phyloP scores from a whole-genome alignment of 2,329 filamentous ascomycete species.

The Colletotrichum abscissum region DNA sequence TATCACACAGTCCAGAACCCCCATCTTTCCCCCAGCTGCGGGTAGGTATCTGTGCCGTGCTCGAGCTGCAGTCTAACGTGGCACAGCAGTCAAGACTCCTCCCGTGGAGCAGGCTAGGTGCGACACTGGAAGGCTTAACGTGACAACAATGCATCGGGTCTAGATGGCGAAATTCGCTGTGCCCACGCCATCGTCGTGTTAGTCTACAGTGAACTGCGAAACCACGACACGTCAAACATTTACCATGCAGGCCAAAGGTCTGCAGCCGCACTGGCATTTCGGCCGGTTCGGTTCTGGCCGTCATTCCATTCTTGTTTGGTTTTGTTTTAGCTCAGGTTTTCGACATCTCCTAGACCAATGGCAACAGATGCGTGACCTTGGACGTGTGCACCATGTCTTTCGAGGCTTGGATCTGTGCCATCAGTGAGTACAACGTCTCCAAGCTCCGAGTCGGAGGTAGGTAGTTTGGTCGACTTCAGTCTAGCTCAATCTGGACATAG shows the following conservation, averaged over 20 bases:
- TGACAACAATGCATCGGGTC: conserved; percentile 18
- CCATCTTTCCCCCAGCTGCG: neutral
- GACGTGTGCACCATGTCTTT: neutral
- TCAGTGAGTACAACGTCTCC: neutral
- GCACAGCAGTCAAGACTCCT: neutral
- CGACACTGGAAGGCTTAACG: conserved; percentile 21
- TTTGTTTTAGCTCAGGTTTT: neutral
- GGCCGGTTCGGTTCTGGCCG: conserved; percentile 1
- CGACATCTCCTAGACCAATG: neutral
- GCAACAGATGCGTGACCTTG: neutral
- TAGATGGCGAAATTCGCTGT: neutral
- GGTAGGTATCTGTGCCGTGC: conserved; percentile 1
- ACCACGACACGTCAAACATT: neutral
- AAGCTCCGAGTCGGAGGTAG: neutral
- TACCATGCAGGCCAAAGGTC: neutral
- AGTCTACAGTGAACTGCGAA: neutral
- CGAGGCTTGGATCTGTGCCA: neutral
- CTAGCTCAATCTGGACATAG: neutral
- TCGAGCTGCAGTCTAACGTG: conserved; percentile 6
- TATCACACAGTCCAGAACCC: neutral
- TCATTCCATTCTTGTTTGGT: neutral
- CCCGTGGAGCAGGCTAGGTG: neutral
- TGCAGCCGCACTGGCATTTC: conserved; percentile 13
- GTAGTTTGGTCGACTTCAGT: neutral
- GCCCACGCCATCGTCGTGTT: neutral